phyloP scores from a whole-genome alignment of 2,329 filamentous ascomycete species.

The Dichotomopilus funicola region DNA sequence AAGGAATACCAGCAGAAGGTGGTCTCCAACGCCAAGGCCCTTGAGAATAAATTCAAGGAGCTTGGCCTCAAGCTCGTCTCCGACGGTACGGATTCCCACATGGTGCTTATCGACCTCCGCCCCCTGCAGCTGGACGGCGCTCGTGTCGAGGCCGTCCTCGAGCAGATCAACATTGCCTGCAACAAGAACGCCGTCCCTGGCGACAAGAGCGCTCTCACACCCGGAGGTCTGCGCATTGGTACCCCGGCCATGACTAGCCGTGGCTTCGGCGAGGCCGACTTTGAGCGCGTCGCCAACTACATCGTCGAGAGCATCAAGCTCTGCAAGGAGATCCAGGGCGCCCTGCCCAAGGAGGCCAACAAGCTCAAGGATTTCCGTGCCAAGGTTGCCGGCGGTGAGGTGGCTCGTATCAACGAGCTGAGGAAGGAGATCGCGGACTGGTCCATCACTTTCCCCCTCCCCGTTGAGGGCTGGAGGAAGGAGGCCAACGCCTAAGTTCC shows the following conservation, averaged over 20 bases:
- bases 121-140: conserved; percentile 83
- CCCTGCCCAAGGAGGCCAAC: conserved; percentile 92
- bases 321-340: conserved; percentile 77
- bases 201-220: conserved; percentile 93
- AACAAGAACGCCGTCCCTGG: conserved; percentile 99
- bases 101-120: conserved; percentile 92
- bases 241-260: conserved; percentile 96
- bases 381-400: conserved; percentile 72
- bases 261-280: conserved; percentile 88
- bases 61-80: conserved; percentile 92
- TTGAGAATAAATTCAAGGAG: conserved; percentile 76
- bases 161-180: conserved; percentile 97
- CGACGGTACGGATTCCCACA: conserved; percentile 94
- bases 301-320: conserved; percentile 86
- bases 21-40: conserved; percentile 83
- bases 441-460: conserved; percentile 87
- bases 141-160: conserved; percentile 89
- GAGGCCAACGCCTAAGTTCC: conserved; percentile 50
- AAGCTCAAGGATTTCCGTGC: conserved; percentile 99
- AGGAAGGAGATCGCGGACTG: conserved; percentile 85
- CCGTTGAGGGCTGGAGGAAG: conserved; percentile 65
- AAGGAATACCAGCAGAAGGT: conserved; percentile 91
- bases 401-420: conserved; percentile 75
- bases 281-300: conserved; percentile 82
- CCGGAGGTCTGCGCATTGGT: conserved; percentile 90